Percentiles rank a stretch among this genome's conserved stretches.
These are phyloP conservation scores for Cyclostephanos invisitatus DNA, from an alignment of 108 stramenopile species.

Conservation along the genomic window DNA sequence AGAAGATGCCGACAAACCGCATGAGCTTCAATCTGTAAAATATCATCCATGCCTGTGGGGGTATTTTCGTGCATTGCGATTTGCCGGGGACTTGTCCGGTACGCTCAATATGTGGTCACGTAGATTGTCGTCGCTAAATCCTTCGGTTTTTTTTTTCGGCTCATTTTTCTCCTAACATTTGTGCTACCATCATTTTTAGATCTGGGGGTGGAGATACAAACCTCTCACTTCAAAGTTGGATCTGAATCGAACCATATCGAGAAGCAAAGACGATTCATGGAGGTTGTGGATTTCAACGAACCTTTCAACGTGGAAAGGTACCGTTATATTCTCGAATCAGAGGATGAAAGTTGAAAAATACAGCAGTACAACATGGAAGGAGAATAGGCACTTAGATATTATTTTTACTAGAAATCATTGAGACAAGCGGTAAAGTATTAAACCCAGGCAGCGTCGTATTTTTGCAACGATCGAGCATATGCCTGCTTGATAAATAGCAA, in stretches of 20 bases:
- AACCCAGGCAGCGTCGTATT: too few relatives aligned
- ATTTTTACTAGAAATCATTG: too few relatives aligned
- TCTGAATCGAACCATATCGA: slow-evolving; percentile 46
- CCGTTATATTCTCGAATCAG: slow-evolving; percentile 29
- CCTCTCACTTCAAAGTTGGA: slow-evolving; percentile 48
- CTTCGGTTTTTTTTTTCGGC: background rate
- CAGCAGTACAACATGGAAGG: too few relatives aligned
- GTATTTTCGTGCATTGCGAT: slow-evolving; percentile 81
- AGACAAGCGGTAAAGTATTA: too few relatives aligned
- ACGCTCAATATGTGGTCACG: background rate
- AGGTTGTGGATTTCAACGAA: slow-evolving; percentile 49
- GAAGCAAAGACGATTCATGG: slow-evolving; percentile 54
- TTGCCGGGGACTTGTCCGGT: slow-evolving; percentile 77
- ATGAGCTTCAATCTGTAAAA: slow-evolving; percentile 5
- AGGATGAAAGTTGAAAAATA: background rate
- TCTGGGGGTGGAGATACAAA: slow-evolving; percentile 85
- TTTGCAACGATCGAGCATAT: too few relatives aligned
- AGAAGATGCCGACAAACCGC: background rate
- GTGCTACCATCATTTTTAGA: slow-evolving; percentile 28
- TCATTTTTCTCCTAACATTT: background rate
- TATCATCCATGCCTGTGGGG: slow-evolving; percentile 76
- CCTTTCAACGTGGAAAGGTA: slow-evolving; percentile 69
- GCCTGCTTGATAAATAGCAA: too few relatives aligned
- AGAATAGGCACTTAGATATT: too few relatives aligned
- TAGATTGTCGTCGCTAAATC: background rate